A percentile compares a stretch with the other conserved stretches of the same genome.
phyloP scores from a whole-genome alignment of 352 stramenopile genomes.

The Peronospora destructor region DNA sequence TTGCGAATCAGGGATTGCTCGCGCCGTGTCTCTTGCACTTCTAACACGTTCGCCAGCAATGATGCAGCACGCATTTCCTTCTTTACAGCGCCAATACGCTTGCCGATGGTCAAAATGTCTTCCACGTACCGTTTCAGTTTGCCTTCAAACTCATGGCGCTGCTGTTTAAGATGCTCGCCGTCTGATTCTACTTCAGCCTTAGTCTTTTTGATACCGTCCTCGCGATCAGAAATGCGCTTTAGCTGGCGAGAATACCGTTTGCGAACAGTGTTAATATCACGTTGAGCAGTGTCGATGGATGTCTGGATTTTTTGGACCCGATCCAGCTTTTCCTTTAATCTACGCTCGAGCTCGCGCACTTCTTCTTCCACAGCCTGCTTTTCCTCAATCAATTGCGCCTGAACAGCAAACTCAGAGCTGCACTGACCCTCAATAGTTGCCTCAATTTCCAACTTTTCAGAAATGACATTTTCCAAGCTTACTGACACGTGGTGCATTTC shows the following conservation, averaged over 20 bases:
- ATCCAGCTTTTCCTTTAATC: slow-evolving; percentile 54
- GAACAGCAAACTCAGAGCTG: slow-evolving; percentile 49
- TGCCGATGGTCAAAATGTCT: slow-evolving; percentile 46
- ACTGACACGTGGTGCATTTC: slow-evolving; percentile 72
- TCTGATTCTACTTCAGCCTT: slow-evolving; percentile 72
- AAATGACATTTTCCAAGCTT: slow-evolving; percentile 58
- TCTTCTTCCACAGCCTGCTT: slow-evolving; percentile 59
- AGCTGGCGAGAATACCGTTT: slow-evolving; percentile 68
- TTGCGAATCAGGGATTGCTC: slow-evolving; percentile 63
- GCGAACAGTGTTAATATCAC: slow-evolving; percentile 70
- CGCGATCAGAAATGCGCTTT: slow-evolving; percentile 72
- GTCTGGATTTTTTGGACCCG: slow-evolving; percentile 53
- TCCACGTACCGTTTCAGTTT: slow-evolving; percentile 46
- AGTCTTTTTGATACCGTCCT: slow-evolving; percentile 64
- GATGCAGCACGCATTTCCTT: slow-evolving; percentile 66
- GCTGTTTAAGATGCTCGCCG: slow-evolving; percentile 46
- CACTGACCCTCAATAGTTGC: slow-evolving; percentile 71
- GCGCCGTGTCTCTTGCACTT: slow-evolving; percentile 63
- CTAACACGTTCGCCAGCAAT: slow-evolving; percentile 54
- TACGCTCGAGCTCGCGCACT: slow-evolving; percentile 60
- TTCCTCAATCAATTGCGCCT: slow-evolving; percentile 47
- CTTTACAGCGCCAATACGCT: slow-evolving; percentile 49
- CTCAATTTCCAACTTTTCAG: slow-evolving; percentile 74
- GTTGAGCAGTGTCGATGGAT: slow-evolving; percentile 65
- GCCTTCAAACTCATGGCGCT: slow-evolving; percentile 49